Evolutionary conservation across 2,329 filamentous ascomycete species (phyloP).

Genomic region (Trichoderma hamatum): DNA sequence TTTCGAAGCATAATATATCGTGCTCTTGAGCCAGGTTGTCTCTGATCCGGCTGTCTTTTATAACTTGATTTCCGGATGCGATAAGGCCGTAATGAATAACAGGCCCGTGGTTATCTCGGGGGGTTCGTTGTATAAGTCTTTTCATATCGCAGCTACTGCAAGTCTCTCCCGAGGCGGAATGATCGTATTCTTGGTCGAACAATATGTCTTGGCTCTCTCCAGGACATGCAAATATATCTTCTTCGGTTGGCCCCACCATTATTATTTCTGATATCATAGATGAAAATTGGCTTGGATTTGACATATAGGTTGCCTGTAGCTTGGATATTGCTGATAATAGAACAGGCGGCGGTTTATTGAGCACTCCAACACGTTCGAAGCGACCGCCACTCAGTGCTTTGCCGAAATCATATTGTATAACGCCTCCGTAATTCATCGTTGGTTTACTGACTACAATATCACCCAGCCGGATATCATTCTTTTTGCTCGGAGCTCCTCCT

Average conservation of each 20-base stretch:
- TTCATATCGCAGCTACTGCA: background rate
- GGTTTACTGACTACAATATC: slow-evolving; percentile 8
- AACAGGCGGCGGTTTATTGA: background rate
- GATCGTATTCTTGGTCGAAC: background rate
- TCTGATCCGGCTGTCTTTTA: background rate
- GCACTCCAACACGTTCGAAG: background rate
- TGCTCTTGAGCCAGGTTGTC: background rate
- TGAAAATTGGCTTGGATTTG: background rate
- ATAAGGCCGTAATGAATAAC: slow-evolving; percentile 13
- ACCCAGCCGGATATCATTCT: background rate
- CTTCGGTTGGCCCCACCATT: background rate
- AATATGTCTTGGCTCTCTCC: slow-evolving; percentile 18
- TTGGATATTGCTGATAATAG: background rate
- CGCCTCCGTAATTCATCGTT: background rate
- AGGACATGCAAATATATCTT: background rate
- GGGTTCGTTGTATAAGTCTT: background rate
- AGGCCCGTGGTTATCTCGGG: background rate
- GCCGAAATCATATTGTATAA: slow-evolving; percentile 12
- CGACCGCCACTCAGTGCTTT: background rate
- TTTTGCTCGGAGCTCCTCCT: background rate
- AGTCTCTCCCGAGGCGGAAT: background rate
- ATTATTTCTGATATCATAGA: background rate
- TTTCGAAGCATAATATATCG: slow-evolving; percentile 14
- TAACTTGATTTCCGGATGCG: slow-evolving; percentile 13
- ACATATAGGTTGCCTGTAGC: background rate